Evolutionary conservation across 306 rosid genomes (phyloP), one percentile per base, ranked within the genome.

Genomic region (Malus asiatica): DNA sequence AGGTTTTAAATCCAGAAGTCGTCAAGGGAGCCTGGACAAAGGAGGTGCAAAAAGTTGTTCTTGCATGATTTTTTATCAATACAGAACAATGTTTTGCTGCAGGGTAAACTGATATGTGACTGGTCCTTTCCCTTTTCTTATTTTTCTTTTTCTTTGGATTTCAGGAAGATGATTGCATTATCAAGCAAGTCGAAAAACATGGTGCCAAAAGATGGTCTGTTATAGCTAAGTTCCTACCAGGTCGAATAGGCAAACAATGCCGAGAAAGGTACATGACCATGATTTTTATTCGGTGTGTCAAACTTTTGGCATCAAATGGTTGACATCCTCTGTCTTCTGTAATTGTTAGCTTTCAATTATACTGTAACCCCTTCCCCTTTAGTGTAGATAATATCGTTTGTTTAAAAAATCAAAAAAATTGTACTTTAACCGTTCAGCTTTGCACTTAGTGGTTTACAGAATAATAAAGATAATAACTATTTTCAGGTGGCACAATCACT

Each of bases 191-290:
- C 68, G 76, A 77, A 32, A 82, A 75, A 57, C 57, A 82, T 58
- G 90, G 93, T 75, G 60, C 51, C 55, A 88, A 81, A 87, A 78
- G 80, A 66, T 88, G 91, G 96, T 87, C 93, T 64, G 22, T 66
- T 64, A 80, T 77, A 51, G 87, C 88, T 5, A 87, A 85, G 73
- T 75, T n/a, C 74, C 77, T 90, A 35, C 85, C 85, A 18, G 89
- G 90, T 75, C 93, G 91, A 42, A 81, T 87, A 45, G 96, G 91
- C 68, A 90, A 88, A 84, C 93, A 87, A 85, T 90, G 96, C 78
- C 80, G 93, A 68, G 96, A 88, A 74, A 88, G 96, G 91, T 88
- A 68, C 29, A 72, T 8, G 35, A 14, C 72, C 2, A 40, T 22
- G 72, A 33, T 57, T 61, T 71, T 67, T 68, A 61, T n/a, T 4